Conservation (phyloP, 768 basidiomycete genomes). For the Serendipita indica region DNA sequence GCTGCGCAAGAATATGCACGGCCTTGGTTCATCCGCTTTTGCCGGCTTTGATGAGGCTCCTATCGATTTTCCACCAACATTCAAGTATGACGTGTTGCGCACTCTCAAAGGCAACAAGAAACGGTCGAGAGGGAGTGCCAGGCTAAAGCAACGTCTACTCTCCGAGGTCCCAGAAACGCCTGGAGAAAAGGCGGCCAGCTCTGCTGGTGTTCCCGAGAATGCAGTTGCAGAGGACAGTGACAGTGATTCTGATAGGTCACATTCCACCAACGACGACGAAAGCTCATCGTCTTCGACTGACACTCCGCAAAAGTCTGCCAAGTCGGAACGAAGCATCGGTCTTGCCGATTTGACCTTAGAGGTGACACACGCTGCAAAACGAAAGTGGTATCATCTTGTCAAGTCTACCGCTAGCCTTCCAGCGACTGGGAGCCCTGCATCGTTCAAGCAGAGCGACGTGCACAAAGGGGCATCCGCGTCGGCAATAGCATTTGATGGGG, state of each 20-base stretch:
- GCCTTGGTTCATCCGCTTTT: slow-evolving; percentile 41
- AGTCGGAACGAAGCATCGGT: slow-evolving; percentile 16
- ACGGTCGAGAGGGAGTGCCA: slow-evolving; percentile 21
- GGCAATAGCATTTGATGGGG: neutral
- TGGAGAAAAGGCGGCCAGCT: slow-evolving; percentile 16
- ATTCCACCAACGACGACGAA: slow-evolving; percentile 27
- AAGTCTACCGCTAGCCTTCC: slow-evolving; percentile 7
- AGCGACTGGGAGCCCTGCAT: neutral
- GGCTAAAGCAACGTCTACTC: slow-evolving; percentile 15
- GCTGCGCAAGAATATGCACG: slow-evolving; percentile 57
- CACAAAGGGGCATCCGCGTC: neutral
- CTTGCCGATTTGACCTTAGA: neutral
- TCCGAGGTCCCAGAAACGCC: slow-evolving; percentile 31
- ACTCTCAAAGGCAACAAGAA: slow-evolving; percentile 35
- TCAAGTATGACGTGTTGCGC: slow-evolving; percentile 75
- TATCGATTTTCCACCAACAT: slow-evolving; percentile 83
- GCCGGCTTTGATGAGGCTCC: slow-evolving; percentile 63
- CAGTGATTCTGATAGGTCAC: slow-evolving; percentile 30
- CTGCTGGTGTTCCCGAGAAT: slow-evolving; percentile 16
- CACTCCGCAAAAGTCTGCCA: slow-evolving; percentile 37
- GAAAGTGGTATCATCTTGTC: neutral
- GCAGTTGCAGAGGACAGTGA: slow-evolving; percentile 30
- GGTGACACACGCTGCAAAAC: neutral
- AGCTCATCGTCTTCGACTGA: slow-evolving; percentile 27
- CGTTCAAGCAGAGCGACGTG: neutral